Percentiles rank a stretch among this genome's conserved stretches.
phyloP scores from a whole-genome alignment of 2,329 filamentous ascomycete genomes.

The Talaromyces marneffei region DNA sequence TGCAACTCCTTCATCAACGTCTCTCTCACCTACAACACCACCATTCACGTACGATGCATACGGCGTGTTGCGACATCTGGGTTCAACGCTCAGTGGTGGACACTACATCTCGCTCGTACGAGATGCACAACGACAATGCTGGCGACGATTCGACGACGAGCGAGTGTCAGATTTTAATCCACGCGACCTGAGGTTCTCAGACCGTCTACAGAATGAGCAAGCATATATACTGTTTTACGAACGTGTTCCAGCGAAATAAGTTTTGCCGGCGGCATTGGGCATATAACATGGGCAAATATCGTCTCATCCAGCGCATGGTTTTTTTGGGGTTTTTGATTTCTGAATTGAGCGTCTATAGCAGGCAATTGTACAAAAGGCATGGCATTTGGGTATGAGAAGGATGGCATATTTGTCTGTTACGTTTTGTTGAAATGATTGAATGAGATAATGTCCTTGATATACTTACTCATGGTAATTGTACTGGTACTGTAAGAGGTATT shows the following conservation, averaged over 20 bases:
- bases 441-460: no score
- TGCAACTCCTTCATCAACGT: conserved; percentile 51
- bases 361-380: conserved; percentile 9
- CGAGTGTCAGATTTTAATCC: conserved; percentile 53
- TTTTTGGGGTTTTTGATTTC: background rate
- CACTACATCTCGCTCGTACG: conserved; percentile 74
- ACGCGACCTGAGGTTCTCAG: conserved; percentile 41
- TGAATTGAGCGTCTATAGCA: conserved; percentile 7
- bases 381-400: background rate
- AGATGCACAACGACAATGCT: conserved; percentile 52
- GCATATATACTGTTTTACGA: conserved; percentile 63
- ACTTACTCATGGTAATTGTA: no score
- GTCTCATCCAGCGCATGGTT: background rate
- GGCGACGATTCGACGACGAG: conserved; percentile 58
- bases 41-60: conserved; percentile 80
- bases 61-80: conserved; percentile 73
- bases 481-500: background rate
- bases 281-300: background rate
- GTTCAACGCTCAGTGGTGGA: conserved; percentile 61
- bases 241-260: conserved; percentile 41
- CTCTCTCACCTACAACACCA: conserved; percentile 40
- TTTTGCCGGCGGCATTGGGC: background rate
- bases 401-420: background rate
- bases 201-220: conserved; percentile 55
- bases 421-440: background rate